Evolutionary conservation across 192 early-diverging fungal genomes (phyloP).

Genomic region (Dissophora globulifera): DNA sequence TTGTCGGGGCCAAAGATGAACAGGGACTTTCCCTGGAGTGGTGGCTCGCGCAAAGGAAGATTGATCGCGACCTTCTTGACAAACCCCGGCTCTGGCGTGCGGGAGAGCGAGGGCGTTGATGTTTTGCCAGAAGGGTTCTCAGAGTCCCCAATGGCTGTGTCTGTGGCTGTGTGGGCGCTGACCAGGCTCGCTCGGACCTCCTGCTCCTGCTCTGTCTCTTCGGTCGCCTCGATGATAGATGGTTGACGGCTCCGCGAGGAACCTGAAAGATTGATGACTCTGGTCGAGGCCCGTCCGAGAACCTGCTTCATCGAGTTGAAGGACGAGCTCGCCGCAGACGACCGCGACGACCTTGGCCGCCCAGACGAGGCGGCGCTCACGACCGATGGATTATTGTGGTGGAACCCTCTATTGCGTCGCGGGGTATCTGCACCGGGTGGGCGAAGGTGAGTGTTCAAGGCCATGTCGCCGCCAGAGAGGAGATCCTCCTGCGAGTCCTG

Average conservation of each 20-base stretch:
- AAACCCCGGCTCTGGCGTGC: not conserved
- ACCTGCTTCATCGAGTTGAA: slow-evolving; percentile 30
- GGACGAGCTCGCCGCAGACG: slow-evolving; percentile 12
- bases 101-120: not conserved
- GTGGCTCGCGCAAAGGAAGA: too few relatives aligned
- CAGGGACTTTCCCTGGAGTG: slow-evolving; percentile 47
- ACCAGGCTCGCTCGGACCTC: slow-evolving; percentile 2
- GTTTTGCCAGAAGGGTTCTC: not conserved
- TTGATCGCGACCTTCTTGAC: too few relatives aligned
- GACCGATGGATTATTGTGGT: slow-evolving; percentile 14
- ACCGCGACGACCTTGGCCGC: slow-evolving; percentile 11
- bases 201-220: not conserved
- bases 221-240: not conserved
- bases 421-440: slow-evolving; percentile 2
- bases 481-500: slow-evolving; percentile 28
- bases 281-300: slow-evolving; percentile 37
- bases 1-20: slow-evolving; percentile 59
- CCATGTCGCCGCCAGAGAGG: not conserved
- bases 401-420: slow-evolving; percentile 17
- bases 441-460: slow-evolving; percentile 7
- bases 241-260: slow-evolving; percentile 15
- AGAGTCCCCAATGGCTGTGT: too few relatives aligned
- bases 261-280: slow-evolving; percentile 37
- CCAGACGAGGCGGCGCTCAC: slow-evolving; percentile 10
- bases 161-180: not conserved